Evolutionary conservation across 345 rosid genomes (phyloP), one percentile per base, ranked within the genome.

Genomic region (Hibiscus trionum): DNA sequence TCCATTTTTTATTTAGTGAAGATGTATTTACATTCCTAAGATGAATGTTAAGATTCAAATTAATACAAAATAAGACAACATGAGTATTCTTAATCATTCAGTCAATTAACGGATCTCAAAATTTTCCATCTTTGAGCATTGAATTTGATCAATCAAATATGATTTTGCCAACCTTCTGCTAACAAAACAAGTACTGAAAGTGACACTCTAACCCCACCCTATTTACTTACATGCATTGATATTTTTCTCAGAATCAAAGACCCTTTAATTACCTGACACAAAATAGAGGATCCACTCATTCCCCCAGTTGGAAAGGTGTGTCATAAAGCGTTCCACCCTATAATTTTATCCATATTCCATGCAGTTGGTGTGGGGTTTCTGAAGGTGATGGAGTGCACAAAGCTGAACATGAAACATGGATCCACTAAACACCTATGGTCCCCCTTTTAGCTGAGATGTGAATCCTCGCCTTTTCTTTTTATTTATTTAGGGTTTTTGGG

Each of bases 261-360:
- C 74, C 61, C 10, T 56, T 56, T 8, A 2, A 55, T 42, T 21
- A 17, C n/a, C 5, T 42, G 62, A 70, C 56, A 46, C 59, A 73
- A 47, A 49, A 74, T 39, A 72, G 64, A 68, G 79, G 80, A 79
- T 77, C 82, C 39, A 35, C 21, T 21, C 21, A 21, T 21, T 21
- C 33, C 5, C 39, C 70, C 66, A 76, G 80, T 82, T 61, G 80
- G 77, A 69, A 77, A 75, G 74, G 70, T 12, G 71, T 73, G 77
- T 71, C 78, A 68, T 74, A 66, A 78, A 73, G 73, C 68, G 55
- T 72, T 59, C 78, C 61, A 62, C 74, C 63, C 72, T 56, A 42
- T 29, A 72, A 59, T 72, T 68, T 37, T 75, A 63, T 71, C 68
- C 50, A 17, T 64, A 64, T 72, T 66, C 79, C 84, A 61, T 60